Evolutionary conservation across 1,139 yeast species (phyloP), one percentile per base, ranked within the genome.

Genomic region (Hansenula anomala): DNA sequence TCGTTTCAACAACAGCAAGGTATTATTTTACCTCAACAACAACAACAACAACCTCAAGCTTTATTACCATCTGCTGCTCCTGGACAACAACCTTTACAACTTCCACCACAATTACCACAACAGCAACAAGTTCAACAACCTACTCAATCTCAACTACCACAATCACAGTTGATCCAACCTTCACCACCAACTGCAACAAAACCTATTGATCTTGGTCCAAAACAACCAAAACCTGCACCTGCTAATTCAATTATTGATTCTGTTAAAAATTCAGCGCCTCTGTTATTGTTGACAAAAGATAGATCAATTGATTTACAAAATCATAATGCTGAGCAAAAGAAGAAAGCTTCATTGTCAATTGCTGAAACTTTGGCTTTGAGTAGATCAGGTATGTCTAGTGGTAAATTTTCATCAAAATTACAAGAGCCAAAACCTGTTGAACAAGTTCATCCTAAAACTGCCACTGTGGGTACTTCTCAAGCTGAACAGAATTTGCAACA

Each of bases 361-460:
- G 86, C 87, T 0, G 83, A 80, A 47, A 75, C 86, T 1, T 61
- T 81, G 45, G 84, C 84, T 1, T 53, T 71, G 36, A 78, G 80
- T 39, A 61, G 85, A 32, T 66, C 76, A 56, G 60, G 57, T 2
- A 61, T 67, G 50, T 52, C 60, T 25, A 63, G 48, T 52, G 59
- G 55, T 5, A 52, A 49, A 40, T 51, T 48, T 36, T 44, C 50
- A 25, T 45, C 56, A 10, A 48, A 50, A 36, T 28, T 52, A 27
- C 50, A 54, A 20, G 51, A 44, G 32, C 17, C 34, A 17, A 20
- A 16, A 6, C 8, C 38, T 30, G n/a, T n/a, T n/a, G n/a, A n/a
- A n/a, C n/a, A n/a, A n/a, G n/a, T n/a, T n/a, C n/a, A n/a, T n/a
- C n/a, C n/a, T n/a, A n/a, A n/a, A n/a, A n/a, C n/a, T n/a, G n/a